phyloP scores from a whole-genome alignment of 192 early-diverging fungal species.

The Ambispora gerdemannii region DNA sequence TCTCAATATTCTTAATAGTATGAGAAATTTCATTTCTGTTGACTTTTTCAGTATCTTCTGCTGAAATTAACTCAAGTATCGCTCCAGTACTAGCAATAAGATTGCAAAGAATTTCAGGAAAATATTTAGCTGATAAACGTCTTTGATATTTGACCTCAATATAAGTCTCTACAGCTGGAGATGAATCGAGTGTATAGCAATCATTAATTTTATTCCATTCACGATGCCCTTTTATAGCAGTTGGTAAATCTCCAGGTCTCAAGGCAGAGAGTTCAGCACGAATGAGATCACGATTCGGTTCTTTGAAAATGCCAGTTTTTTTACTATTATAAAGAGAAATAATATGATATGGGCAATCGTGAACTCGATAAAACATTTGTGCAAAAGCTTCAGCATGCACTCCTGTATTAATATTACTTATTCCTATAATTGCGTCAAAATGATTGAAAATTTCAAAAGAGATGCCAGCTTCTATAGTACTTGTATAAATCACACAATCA shows the following conservation, averaged over 20 bases:
- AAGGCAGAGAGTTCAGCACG: background rate
- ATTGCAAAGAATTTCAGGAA: background rate
- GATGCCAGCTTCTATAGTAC: background rate
- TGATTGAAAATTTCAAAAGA: background rate
- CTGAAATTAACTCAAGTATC: background rate
- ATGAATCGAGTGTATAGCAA: background rate
- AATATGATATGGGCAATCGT: background rate
- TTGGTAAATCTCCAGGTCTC: background rate
- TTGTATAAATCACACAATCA: constrained; percentile 3
- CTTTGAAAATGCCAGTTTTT: background rate
- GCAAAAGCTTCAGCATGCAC: background rate
- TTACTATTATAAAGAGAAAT: constrained; percentile 14
- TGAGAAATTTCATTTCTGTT: background rate
- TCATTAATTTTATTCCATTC: constrained; percentile 8
- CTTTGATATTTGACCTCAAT: background rate
- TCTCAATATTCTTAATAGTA: background rate
- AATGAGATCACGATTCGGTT: background rate
- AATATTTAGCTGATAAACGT: background rate
- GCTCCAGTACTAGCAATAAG: background rate
- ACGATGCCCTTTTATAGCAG: constrained; percentile 8
- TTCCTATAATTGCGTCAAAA: constrained; percentile 9
- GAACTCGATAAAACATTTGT: constrained; percentile 9
- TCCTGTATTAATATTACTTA: constrained; percentile 2
- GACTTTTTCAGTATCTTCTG: background rate
- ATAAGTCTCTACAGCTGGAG: background rate